A percentile compares a stretch with the other conserved stretches of the same genome.
phyloP scores from a whole-genome alignment of 306 rosid species.

The Pyrus bretschneideri region DNA sequence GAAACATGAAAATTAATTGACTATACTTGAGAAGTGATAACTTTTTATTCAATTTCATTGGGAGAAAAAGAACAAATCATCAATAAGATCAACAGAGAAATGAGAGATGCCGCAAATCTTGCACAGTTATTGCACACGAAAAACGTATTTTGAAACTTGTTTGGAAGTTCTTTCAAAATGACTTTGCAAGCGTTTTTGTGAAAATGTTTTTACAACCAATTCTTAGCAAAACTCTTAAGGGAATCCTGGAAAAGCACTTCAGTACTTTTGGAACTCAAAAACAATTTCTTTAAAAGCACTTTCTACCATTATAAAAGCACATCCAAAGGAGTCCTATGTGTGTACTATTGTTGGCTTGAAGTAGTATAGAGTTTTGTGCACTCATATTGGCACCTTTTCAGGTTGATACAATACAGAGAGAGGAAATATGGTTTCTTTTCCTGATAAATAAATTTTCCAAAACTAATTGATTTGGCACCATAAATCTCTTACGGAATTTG shows the following conservation, averaged over 20 bases:
- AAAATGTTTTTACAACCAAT: no score
- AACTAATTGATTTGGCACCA: background rate
- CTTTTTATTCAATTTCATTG: background rate
- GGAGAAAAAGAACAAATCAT: background rate
- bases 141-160: background rate
- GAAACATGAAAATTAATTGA: background rate
- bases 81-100: background rate
- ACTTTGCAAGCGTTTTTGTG: no score
- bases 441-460: background rate
- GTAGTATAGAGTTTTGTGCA: background rate
- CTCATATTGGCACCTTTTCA: background rate
- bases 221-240: no score
- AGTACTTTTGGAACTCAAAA: no score
- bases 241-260: no score
- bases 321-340: no score
- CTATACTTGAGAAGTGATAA: background rate
- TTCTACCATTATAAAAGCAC: no score
- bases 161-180: no score
- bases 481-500: background rate
- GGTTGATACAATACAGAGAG: background rate
- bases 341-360: background rate
- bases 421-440: background rate
- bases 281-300: no score
- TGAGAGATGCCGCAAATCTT: background rate
- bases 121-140: background rate